Evolutionary conservation across 2,329 filamentous ascomycete species (phyloP), one percentile per base, ranked within the genome.

Genomic region (Hypoxylon sp.): DNA sequence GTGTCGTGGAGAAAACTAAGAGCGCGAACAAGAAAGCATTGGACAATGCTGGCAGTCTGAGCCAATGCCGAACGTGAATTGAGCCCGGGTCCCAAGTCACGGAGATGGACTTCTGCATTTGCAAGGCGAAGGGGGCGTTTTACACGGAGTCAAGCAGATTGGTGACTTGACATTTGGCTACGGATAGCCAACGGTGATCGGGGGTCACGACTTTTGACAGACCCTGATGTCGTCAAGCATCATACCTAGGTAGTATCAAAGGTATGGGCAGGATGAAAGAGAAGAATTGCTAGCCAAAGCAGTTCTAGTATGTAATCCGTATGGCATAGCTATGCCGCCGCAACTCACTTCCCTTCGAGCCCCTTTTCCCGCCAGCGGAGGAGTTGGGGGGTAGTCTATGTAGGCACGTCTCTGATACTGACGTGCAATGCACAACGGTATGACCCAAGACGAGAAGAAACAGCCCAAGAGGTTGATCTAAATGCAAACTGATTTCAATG

Each of bases 1-100:
- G 77, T 26, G 74, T 88, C 10, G 76, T 90, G 10, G 87, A 89
- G 59, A 48, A 63, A 1, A 67, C 71, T 20, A 76, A 72, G 62
- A 48, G 38, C 20, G 70, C 69, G 43, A 66, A 41, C 54, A 67
- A 62, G 52, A 70, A 69, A 38, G 40, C 43, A 31, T 8, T 38
- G 1, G 65, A 69, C 1, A 58, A 55, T 11, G 11, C 61, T 3
- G 20, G 27, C 10, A 54, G 15, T 31, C 29, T 64, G 13, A 56
- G 59, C 18, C 53, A 52, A 35, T 21, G n/a, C 17, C 31, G 29
- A 42, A 18, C 29, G 31, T 43, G 26, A 24, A 48, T 17, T 38
- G 48, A 45, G 27, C 26, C 49, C n/a, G 24, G 20, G 33, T 17
- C n/a, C 3, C 29, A 48, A 31, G 35, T 43, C 11, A 40, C 43